A percentile compares a stretch with the other conserved stretches of the same genome.
Conservation (phyloP, 257 asterid species). For the Gynochthodes officinalis region DNA sequence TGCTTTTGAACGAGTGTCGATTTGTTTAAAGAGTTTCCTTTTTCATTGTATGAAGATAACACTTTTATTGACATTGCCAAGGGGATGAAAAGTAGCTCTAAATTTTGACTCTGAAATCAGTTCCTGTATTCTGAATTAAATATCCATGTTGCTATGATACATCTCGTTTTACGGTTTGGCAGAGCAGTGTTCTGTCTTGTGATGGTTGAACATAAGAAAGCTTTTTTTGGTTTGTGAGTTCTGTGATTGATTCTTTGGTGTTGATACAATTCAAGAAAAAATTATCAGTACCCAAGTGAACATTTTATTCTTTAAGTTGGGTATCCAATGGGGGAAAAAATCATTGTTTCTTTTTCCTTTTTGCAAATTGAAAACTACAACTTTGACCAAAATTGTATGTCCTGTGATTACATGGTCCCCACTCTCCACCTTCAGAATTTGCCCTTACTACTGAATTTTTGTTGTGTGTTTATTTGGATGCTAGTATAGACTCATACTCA, state of each 20-base stretch:
- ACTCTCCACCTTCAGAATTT: not conserved
- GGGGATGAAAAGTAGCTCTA: too few species aligned
- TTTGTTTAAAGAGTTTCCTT: not conserved
- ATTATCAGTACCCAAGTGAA: slow-evolving; percentile 5
- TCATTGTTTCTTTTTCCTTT: not conserved
- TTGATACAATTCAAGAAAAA: slow-evolving; percentile 8
- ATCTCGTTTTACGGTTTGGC: too few species aligned
- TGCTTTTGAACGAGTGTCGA: not conserved
- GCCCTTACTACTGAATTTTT: not conserved
- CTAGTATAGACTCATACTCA: not conserved
- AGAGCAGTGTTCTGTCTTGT: too few species aligned
- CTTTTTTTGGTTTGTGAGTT: too few species aligned
- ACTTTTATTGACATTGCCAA: not conserved
- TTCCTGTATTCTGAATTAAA: too few species aligned
- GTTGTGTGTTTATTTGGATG: not conserved
- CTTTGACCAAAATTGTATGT: slow-evolving; percentile 11
- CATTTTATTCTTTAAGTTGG: slow-evolving; percentile 7
- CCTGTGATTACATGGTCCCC: slow-evolving; percentile 1
- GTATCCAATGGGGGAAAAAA: slow-evolving; percentile 16
- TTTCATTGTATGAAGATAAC: not conserved
- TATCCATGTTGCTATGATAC: too few species aligned
- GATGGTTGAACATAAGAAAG: too few species aligned
- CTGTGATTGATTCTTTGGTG: not conserved
- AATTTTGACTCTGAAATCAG: too few species aligned
- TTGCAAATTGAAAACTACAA: not conserved